These are phyloP conservation scores for Cytospora mali DNA, from an alignment of 2,329 filamentous ascomycete genomes.

Conservation along the genomic window DNA sequence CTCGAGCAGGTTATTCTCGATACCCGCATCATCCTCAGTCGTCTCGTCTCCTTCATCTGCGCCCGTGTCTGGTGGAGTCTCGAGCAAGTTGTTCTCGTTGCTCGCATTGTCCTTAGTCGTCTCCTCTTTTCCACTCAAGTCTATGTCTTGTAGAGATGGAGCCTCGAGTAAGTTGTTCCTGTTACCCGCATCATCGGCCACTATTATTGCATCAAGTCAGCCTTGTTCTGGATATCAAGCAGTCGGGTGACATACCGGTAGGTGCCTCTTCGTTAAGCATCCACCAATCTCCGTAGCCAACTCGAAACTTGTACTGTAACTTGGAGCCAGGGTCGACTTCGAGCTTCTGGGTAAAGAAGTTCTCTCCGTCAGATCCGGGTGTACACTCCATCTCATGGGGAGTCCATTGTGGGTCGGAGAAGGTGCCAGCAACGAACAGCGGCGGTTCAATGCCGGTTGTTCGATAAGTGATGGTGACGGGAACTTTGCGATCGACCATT, in stretches of 20 bases:
- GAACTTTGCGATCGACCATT: conserved; percentile 43
- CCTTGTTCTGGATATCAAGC: background rate
- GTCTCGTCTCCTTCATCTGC: too few relatives aligned
- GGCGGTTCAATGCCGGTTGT: conserved; percentile 64
- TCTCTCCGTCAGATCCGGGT: conserved; percentile 53
- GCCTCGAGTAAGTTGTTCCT: conserved; percentile 50
- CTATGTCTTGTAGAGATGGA: conserved; percentile 21
- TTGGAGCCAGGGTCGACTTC: conserved; percentile 57
- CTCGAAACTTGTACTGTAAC: conserved; percentile 75
- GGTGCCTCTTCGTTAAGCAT: conserved; percentile 64
- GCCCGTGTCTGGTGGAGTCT: too few relatives aligned
- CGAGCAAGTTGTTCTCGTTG: too few relatives aligned
- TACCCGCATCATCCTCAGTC: too few relatives aligned
- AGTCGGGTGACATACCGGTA: conserved; percentile 50
- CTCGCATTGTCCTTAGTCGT: too few relatives aligned
- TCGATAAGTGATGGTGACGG: conserved; percentile 63
- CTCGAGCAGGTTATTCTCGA: too few relatives aligned
- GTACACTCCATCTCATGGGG: conserved; percentile 65
- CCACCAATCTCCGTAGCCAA: conserved; percentile 71
- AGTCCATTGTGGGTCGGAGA: conserved; percentile 68
- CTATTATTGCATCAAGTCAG: conserved; percentile 38
- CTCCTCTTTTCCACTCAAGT: background rate
- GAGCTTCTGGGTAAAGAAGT: conserved; percentile 61
- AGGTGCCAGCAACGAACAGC: conserved; percentile 70
- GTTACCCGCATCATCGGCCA: conserved; percentile 49